A percentile compares a stretch with the other conserved stretches of the same genome.
Evolutionary conservation across 768 basidiomycete genomes (phyloP).

Genomic region (Astraeus odoratus): DNA sequence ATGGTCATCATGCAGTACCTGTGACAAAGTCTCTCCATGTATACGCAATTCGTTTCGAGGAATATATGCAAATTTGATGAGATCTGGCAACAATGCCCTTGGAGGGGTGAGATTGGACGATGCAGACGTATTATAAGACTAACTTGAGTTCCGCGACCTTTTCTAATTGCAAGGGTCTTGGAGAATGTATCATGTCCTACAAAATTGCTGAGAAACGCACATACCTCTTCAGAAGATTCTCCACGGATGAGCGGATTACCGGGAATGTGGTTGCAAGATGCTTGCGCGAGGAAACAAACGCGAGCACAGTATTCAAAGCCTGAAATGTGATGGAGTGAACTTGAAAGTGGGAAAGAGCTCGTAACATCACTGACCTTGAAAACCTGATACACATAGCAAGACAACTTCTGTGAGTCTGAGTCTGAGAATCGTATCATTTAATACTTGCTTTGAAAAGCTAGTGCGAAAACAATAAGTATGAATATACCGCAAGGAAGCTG

Average conservation of each 20-base stretch:
- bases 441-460: slow-evolving; percentile 49
- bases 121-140: slow-evolving; percentile 1
- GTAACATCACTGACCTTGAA: slow-evolving; percentile 31
- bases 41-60: slow-evolving; percentile 55
- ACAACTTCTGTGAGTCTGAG: neutral
- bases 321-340: slow-evolving; percentile 20
- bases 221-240: slow-evolving; percentile 69
- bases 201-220: slow-evolving; percentile 6
- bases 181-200: neutral
- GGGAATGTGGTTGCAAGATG: slow-evolving; percentile 76
- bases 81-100: slow-evolving; percentile 75
- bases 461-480: slow-evolving; percentile 1
- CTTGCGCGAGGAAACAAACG: slow-evolving; percentile 77
- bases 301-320: slow-evolving; percentile 86
- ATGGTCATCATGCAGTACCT: slow-evolving; percentile 19
- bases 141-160: slow-evolving; percentile 84
- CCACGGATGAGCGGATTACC: slow-evolving; percentile 70
- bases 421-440: neutral
- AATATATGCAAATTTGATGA: slow-evolving; percentile 79
- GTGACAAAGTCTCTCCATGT: slow-evolving; percentile 32
- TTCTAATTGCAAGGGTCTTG: slow-evolving; percentile 70
- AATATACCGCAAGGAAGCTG: neutral
- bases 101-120: neutral
- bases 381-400: slow-evolving; percentile 25
- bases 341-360: neutral